Evolutionary conservation across 192 early-diverging fungal species (phyloP), one percentile per base, ranked within the genome.

Genomic region (Backusella morwellensis): DNA sequence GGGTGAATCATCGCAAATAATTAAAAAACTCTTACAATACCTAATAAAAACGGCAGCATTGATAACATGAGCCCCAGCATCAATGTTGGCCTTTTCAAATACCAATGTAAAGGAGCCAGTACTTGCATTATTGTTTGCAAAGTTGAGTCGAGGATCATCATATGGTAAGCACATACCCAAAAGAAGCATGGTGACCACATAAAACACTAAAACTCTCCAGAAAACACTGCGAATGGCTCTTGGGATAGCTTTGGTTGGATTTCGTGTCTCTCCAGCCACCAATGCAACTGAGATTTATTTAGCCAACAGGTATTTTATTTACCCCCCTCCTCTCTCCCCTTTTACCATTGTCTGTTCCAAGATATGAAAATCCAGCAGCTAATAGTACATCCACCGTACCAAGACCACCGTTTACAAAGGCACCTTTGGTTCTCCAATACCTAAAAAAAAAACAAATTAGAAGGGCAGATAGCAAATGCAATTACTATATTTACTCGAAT

Each of bases 191-290:
- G 93, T 91, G 17, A 84, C 74, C 41, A 96, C 77, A 82, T 94
- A 96, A 89, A 96, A 96, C 14, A 95, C 80, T 8, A 83, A 75
- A 67, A 97, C 94, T 70, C 96, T 29, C 88, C 88, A 21, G 89
- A 86, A n/a, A 32, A 32, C 32, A 32, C 32, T 32, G 32, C 88
- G 84, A 66, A 94, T 92, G 8, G 91, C 93, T 11, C 84, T 81
- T 47, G 93, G 93, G 3, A 94, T 88, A 81, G 68, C 89, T 70
- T 92, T 91, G 17, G 85, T 83, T 21, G 96, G 96, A 85, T 97
- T 97, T 34, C 88, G 86, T 34, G 91, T 89, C 83, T 97, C 96
- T 77, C 95, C 96, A 35, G 94, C 94, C 5, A 95, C 93, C 72
- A 97, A 88, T 52, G 94, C 95, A 38, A 97, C 89, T 78, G 26